Evolutionary conservation across 2,329 filamentous ascomycete species (phyloP), one percentile per base, ranked within the genome.

Genomic region (Cucurbitaria berberidis): DNA sequence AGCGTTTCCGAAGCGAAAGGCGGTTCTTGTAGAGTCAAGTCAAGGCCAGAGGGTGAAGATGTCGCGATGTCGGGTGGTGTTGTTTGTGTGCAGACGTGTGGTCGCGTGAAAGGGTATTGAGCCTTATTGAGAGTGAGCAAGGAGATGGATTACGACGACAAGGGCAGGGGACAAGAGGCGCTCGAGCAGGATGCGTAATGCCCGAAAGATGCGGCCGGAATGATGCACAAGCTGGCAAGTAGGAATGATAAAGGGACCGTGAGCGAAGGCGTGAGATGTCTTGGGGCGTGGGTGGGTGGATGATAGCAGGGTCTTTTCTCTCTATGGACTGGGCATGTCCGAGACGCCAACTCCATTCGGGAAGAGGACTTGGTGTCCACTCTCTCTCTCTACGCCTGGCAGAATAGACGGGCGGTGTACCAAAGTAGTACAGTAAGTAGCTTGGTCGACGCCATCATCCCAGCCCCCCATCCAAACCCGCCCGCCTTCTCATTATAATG

Each of bases 41-140:
- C n/a, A n/a, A n/a, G n/a, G n/a, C 26, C 29, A 41, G 45, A 27
- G 34, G 39, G 42, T 6, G 54, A 19, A 9, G n/a, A n/a, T n/a
- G n/a, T n/a, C n/a, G 19, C 16, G 10, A 22, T 19, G 24, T 35
- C 19, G 32, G 7, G 26, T 15, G 15, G 46, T 22, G 44, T 32
- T 13, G 32, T 41, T 39, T 48, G 52, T 59, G 52, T 48, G 52
- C 59, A 50, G 52, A 51, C 50, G 55, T 39, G 41, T 59, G 56
- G 53, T 38, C 19, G 32, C 46, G 43, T 34, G 30, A 34, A 42
- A 50, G 53, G 48, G 19, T 44, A 53, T 53, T 49, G 51, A 46
- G 48, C 53, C 55, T 54, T 60, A 60, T 60, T 57, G 59, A 57
- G 59, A 60, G 59, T 57, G 59, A 57, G 59, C 55, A 48, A 63